phyloP scores from a whole-genome alignment of 2,329 filamentous ascomycete species.

The Eutypa lata region DNA sequence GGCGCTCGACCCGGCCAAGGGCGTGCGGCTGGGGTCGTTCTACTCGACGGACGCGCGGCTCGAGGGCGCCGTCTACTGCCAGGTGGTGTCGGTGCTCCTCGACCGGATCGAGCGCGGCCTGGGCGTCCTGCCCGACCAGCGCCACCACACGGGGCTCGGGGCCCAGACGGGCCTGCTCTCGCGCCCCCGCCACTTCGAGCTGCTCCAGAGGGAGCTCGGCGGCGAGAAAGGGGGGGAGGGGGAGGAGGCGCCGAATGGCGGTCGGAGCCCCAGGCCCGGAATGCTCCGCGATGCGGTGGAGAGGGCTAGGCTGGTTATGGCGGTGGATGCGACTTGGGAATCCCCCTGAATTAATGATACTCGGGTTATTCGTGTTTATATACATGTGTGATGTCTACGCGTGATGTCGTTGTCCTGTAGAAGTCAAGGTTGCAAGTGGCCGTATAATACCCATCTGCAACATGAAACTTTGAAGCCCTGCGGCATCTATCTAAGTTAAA shows the following conservation, averaged over 20 bases:
- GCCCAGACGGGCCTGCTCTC: slow-evolving; percentile 2
- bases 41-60: slow-evolving; percentile 15
- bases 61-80: slow-evolving; percentile 14
- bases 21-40: slow-evolving; percentile 14
- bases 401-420: too few species aligned
- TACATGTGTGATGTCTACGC: too few species aligned
- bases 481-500: too few species aligned
- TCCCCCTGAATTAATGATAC: too few species aligned
- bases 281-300: slow-evolving; percentile 9
- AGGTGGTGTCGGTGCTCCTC: slow-evolving; percentile 12
- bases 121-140: slow-evolving; percentile 12
- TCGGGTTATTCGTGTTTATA: too few species aligned
- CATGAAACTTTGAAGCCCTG: too few species aligned
- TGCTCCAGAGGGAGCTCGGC: slow-evolving; percentile 12
- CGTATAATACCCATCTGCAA: too few species aligned
- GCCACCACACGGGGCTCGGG: neutral
- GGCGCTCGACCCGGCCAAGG: slow-evolving; percentile 10
- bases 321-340: neutral
- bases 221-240: neutral
- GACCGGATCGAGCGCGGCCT: slow-evolving; percentile 16
- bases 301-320: slow-evolving; percentile 5
- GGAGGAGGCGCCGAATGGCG: slow-evolving; percentile 2
- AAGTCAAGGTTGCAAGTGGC: too few species aligned
- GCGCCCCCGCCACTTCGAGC: slow-evolving; percentile 8
- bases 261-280: too few species aligned